A percentile compares a stretch with the other conserved stretches of the same genome.
Conservation (phyloP, 345 rosid genomes). For the Durio zibethinus region DNA sequence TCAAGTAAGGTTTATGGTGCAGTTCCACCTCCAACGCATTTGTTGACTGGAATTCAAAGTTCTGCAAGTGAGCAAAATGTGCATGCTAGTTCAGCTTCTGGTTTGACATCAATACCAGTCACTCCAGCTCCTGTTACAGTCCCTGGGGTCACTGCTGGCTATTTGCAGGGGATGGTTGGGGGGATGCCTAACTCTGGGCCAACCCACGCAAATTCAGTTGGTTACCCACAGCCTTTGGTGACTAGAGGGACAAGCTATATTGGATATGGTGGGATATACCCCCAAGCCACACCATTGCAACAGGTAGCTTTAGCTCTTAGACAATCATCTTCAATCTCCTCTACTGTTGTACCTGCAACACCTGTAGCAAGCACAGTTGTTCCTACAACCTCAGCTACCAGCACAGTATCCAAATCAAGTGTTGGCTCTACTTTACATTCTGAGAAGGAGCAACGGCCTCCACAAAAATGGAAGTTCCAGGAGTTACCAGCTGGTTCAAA, state of each 20-base stretch:
- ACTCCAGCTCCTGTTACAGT: constrained; percentile 32
- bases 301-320: constrained; percentile 86
- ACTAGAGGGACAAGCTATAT: constrained; percentile 76
- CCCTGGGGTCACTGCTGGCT: constrained; percentile 39
- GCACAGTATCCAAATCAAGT: constrained; percentile 27
- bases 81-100: constrained; percentile 36
- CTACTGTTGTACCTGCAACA: constrained; percentile 40
- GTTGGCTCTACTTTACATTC: constrained; percentile 26
- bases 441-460: constrained; percentile 48
- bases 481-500: constrained; percentile 58
- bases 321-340: constrained; percentile 55
- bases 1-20: constrained; percentile 70
- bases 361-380: constrained; percentile 29
- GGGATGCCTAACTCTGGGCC: constrained; percentile 33
- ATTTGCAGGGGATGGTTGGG: constrained; percentile 40
- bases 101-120: constrained; percentile 35
- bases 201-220: constrained; percentile 36
- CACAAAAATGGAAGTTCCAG: constrained; percentile 73
- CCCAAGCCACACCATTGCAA: constrained; percentile 92
- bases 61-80: constrained; percentile 32
- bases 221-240: constrained; percentile 47
- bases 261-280: constrained; percentile 88
- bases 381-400: too few species aligned
- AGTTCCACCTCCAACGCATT: constrained; percentile 83
- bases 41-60: constrained; percentile 43